Base-by-base conservation (phyloP, 345 rosid species). In the Salix suchowensis region DNA sequence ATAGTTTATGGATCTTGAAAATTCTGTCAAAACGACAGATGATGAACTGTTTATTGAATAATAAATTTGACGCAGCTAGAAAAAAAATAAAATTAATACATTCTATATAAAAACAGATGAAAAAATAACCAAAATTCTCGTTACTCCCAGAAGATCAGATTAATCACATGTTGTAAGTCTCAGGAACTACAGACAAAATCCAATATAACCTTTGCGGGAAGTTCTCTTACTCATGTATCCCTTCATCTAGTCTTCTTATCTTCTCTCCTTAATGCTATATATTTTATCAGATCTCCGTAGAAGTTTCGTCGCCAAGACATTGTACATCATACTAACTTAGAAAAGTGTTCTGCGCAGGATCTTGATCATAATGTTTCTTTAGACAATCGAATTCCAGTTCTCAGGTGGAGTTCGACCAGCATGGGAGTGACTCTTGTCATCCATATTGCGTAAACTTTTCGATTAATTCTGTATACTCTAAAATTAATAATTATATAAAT, bases 401-500 rank as follows among this genome's bases (percentile, higher is more conserved):
- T 21, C 62, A 26, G 4, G 5, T 23, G n/a, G 61, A 21, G 26
- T 8, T 55, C 8, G 61, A n/a, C 26, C 26, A 55, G 16, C 26
- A n/a, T 10, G 2, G 28, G 0, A 19, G 26, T 9, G 62, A 55
- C 9, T 55, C 3, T 55, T 5, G 23, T 50, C 55, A n/a, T 11
- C 34, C 34, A 32, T 32, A 32, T 32, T 4, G 34, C 34, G 34
- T 3, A 55, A 55, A 10, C 62, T n/a, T 9, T n/a, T n/a, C 62
- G 1, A 4, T 4, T 34, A 34, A 34, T 34, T 34, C 0, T 0
- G 0, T 0, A 4, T 0, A 34, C 4, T 34, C 1, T 9, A 40
- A 40, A 40, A 2, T 40, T 0, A 40, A 0, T 0, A 2, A 10
- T 0, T 0, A 40, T 40, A 0, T 2, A 40, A 40, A 2, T 10